Evolutionary conservation across 371 early-diverging fungal genomes (phyloP), one percentile per base, ranked within the genome.

Genomic region (Haplosporangium sp.): DNA sequence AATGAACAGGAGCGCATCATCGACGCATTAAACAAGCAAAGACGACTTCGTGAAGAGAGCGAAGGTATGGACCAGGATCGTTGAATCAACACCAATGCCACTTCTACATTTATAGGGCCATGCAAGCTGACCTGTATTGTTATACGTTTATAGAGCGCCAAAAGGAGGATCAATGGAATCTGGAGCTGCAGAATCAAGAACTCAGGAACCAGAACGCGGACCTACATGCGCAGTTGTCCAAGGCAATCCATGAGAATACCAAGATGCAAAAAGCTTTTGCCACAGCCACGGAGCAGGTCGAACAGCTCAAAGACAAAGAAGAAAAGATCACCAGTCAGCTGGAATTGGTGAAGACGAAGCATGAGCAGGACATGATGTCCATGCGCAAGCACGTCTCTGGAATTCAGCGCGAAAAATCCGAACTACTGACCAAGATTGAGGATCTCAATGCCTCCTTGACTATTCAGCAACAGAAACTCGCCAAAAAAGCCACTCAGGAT

Each of bases 361-460:
- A 88, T 47, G 93, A 92, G 59, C 90, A 92, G 61, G 93, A 92
- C 37, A 85, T 90, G 83, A 61, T 83, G 0, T 71, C 79, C 40
- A 81, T 91, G 65, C 90, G 93, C 20, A 88, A 89, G 21, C 88
- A 86, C 57, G 64, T 83, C 7, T 84, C 86, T 23, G 81, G 83
- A 12, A 73, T 91, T 13, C 91, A 92, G 71, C 88, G 91, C 41
- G 94, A 93, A 47, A 92, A 91, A 69, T 62, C 84, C 9, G 87
- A 88, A 20, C 80, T 90, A 10, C 29, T 82, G 6, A 87, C 87
- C 56, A 84, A 87, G 29, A 81, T 89, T 14, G 91, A 92, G 21
- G 85, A 89, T n/a, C 80, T 93, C 21, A 84, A 84, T 8, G 82
- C 45, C 8, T 67, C 75, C 48, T 51, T 69, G 47, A 48, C 54